phyloP scores from a whole-genome alignment of 164 flowering plant species.

The Chimonanthus praecox region DNA sequence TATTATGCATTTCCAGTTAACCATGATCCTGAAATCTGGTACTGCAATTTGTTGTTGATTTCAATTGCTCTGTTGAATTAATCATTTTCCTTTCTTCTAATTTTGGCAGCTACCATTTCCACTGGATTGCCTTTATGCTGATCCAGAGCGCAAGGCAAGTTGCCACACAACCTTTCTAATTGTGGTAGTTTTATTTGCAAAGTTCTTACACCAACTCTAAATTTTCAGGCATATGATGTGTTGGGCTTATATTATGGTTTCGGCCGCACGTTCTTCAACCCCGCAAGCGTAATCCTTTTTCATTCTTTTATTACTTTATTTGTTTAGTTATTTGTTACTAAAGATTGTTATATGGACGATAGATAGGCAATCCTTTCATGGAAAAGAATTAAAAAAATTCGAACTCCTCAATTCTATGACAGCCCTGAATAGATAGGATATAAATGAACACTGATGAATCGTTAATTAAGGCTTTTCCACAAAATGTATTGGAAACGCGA shows the following conservation, averaged over 20 bases:
- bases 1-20: neutral
- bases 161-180: neutral
- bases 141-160: slow-evolving; percentile 82
- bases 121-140: slow-evolving; percentile 81
- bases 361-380: no score
- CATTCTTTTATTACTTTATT: neutral
- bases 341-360: no score
- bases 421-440: no score
- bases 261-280: slow-evolving; percentile 90
- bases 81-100: slow-evolving; percentile 17
- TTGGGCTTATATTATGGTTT: slow-evolving; percentile 82
- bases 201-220: neutral
- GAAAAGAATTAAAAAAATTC: no score
- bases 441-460: no score
- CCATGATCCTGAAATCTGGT: neutral
- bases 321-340: neutral
- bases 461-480: no score
- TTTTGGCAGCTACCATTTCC: slow-evolving; percentile 82
- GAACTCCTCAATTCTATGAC: no score
- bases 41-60: neutral
- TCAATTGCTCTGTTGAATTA: slow-evolving; percentile 9
- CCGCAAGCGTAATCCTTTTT: slow-evolving; percentile 64
- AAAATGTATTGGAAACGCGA: no score
- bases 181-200: neutral
- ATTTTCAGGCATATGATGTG: slow-evolving; percentile 68